Base-by-base conservation (phyloP, 1,139 yeast species). In the Sugiyamaella novakii region DNA sequence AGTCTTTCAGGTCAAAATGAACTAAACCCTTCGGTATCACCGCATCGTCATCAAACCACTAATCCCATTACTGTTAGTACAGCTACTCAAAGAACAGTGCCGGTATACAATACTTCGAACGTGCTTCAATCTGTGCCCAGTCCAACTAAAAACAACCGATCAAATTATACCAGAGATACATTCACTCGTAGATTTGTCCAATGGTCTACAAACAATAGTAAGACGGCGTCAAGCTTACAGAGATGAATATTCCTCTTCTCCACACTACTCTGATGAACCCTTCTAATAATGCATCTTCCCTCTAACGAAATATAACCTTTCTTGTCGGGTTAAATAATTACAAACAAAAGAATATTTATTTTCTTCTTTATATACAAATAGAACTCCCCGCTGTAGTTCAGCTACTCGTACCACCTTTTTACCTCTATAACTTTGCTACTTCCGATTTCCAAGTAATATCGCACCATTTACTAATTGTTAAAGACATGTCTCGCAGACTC, bases 401-500 rank as follows among this genome's bases (percentile, higher is more conserved):
- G n/a, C n/a, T n/a, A n/a, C n/a, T n/a, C n/a, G n/a, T n/a, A n/a
- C n/a, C n/a, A n/a, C n/a, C n/a, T n/a, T n/a, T n/a, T n/a, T 10
- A 18, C n/a, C 8, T 15, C 38, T 30, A 45, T 18, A 45, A 29
- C 25, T 78, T 80, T 24, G 88, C 86, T 18, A 82, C 84, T 29
- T 74, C 74, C 2, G 73, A 78, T 54, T 75, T 79, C 76, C 95
- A 88, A 6, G 68, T 71, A 11, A 83, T 74, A 1, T 89, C 95
- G 62, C 85, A 79, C 95, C 95, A 85, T 58, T 76, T 74, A 57
- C 89, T 76, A 24, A 89, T 72, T 51, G 79, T 77, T 51, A 87
- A 76, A 5, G 87, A 82, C 71, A 89, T 62, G 15, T 69, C 71
- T 49, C 95, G 73, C 17, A 81, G 76, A 4, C 79, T 80, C 50